Conservation (phyloP, 2,329 filamentous ascomycete species). For the Penicillium digitatum region DNA sequence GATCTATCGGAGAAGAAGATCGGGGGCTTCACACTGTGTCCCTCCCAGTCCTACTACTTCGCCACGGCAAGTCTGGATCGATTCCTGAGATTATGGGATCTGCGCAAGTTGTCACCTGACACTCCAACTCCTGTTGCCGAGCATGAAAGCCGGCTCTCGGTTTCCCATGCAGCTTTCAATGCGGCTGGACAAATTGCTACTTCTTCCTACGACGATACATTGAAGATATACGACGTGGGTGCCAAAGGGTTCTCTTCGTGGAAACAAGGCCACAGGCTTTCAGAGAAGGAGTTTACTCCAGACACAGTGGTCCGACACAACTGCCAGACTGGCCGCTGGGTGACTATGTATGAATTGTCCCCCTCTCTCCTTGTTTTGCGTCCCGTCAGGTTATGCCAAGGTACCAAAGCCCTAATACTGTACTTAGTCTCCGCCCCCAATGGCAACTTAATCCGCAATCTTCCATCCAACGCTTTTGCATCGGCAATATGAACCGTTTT, state of each 20-base stretch:
- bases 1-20: constrained; percentile 87
- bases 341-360: constrained; percentile 63
- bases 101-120: constrained; percentile 66
- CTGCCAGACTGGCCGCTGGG: constrained; percentile 93
- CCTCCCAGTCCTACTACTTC: constrained; percentile 72
- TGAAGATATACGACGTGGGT: constrained; percentile 83
- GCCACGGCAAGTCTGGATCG: constrained; percentile 88
- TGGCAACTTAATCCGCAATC: constrained; percentile 81
- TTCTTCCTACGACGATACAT: constrained; percentile 87
- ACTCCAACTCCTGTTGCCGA: constrained; percentile 71
- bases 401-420: not conserved
- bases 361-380: not conserved
- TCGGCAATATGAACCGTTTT: constrained; percentile 97
- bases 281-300: constrained; percentile 64
- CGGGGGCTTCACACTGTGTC: constrained; percentile 84
- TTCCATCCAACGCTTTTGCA: constrained; percentile 78
- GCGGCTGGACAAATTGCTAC: constrained; percentile 81
- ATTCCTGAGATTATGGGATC: constrained; percentile 86
- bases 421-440: constrained; percentile 65
- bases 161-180: constrained; percentile 91
- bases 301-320: constrained; percentile 72
- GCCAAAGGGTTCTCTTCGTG: constrained; percentile 55
- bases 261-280: constrained; percentile 56
- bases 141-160: constrained; percentile 76
- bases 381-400: not conserved